Evolutionary conservation across 2,329 filamentous ascomycete genomes (phyloP), one percentile per base, ranked within the genome.

Genomic region (Fusarium chlamydosporum): DNA sequence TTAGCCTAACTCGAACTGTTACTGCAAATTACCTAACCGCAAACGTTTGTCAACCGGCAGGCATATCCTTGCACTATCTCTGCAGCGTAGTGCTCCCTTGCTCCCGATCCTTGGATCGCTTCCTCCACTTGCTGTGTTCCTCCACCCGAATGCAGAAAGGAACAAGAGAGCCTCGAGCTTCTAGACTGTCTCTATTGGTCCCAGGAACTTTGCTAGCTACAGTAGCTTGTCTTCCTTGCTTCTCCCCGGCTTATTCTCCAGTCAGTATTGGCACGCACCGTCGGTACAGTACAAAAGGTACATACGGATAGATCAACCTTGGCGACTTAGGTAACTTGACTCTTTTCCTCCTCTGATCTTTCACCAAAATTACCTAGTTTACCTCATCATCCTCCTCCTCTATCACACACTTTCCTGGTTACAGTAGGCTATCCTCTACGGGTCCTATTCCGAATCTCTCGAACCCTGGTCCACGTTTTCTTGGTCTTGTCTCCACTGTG

Each of bases 21-120:
- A 47, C 69, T 55, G 43, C n/a, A 51, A 51, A 41, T 65, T 35
- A 35, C 43, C 68, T 72, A 72, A 53, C 71, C 66, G 29, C 34
- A 73, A 73, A 56, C 70, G 68, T 72, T 31, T 61, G 52, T 70
- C 61, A 48, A 51, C 71, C 66, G 71, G 33, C 62, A 23, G 35
- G 70, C 56, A 48, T 57, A 54, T 65, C 71, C 70, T 55, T 61
- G 66, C 13, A 35, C 38, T 56, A 23, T 23, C 50, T 43, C 54
- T 34, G 42, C 37, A 40, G 47, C 54, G 42, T 45, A 43, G 41
- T n/a, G 29, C 42, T 45, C 61, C 62, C 61, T 43, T 48, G 60
- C 37, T 46, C 38, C 37, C 37, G 37, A 65, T 51, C 55, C 65
- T 51, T 66, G 63, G 42, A 38, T 56, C 61, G 40, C 43, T 29